Percentiles rank a stretch among this genome's conserved stretches.
phyloP scores from a whole-genome alignment of 495 filamentous ascomycete species.

The Baudoinia panamericana region DNA sequence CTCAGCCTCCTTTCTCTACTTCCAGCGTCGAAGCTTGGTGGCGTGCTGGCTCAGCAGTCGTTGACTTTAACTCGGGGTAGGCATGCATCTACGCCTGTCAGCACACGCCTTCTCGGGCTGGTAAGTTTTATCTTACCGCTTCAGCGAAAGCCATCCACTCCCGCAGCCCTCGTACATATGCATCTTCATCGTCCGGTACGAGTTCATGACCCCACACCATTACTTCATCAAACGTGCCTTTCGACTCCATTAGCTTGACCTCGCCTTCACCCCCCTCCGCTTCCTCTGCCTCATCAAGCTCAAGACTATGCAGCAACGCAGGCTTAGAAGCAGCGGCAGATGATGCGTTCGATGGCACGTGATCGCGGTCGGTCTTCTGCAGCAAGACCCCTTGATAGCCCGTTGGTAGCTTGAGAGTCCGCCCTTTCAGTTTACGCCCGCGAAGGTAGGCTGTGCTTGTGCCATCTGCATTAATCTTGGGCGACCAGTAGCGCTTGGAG shows the following conservation, averaged over 20 bases:
- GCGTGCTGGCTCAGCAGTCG: too few relatives aligned
- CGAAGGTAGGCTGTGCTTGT: conserved; percentile 56
- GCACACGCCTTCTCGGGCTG: background rate
- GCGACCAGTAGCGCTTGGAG: conserved; percentile 58
- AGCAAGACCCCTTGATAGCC: conserved; percentile 53
- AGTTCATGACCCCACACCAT: conserved; percentile 73
- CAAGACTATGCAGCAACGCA: too few relatives aligned
- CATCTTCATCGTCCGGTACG: conserved; percentile 38
- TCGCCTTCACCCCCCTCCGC: too few relatives aligned
- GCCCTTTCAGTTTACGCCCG: conserved; percentile 66
- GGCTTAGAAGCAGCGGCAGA: background rate
- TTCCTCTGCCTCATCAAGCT: conserved; percentile 34
- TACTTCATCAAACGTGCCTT: conserved; percentile 60
- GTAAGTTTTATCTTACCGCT: conserved; percentile 28
- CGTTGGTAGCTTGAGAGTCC: conserved; percentile 51
- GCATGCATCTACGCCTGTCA: conserved; percentile 4
- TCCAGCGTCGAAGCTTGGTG: too few relatives aligned
- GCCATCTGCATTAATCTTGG: conserved; percentile 21
- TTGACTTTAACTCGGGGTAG: too few relatives aligned
- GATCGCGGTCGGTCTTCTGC: conserved; percentile 14
- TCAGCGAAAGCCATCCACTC: conserved; percentile 79
- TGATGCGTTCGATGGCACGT: background rate
- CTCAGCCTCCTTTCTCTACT: too few relatives aligned
- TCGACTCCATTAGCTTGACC: conserved; percentile 48
- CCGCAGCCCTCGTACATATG: conserved; percentile 49